Evolutionary conservation across 106 monocot species (phyloP).

Genomic region (Acanthochlamys bracteata): DNA sequence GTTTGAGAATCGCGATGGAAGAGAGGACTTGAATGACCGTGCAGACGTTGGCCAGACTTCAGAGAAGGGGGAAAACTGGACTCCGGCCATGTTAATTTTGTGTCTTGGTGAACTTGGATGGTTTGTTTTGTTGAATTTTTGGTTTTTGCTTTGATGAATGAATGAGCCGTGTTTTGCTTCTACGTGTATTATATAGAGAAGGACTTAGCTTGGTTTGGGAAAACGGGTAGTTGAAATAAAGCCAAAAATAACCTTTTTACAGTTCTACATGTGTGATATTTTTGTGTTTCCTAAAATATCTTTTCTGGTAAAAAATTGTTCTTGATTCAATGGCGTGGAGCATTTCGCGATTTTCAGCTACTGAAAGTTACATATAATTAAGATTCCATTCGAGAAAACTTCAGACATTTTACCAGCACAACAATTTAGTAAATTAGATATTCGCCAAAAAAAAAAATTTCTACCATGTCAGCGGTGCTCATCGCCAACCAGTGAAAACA

Average conservation of each 20-base stretch:
- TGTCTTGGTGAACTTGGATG: no score
- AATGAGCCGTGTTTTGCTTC: no score
- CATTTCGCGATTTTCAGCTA: no score
- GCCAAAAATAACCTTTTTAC: no score
- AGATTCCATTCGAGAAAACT: no score
- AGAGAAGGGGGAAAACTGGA: neutral
- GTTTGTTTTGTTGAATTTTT: no score
- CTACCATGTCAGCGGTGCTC: neutral
- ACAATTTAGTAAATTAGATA: neutral
- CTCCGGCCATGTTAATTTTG: conserved; percentile 6
- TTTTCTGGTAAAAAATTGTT: no score
- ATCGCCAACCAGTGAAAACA: conserved; percentile 1
- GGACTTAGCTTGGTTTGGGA: neutral
- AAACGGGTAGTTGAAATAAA: neutral
- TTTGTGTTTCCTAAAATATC: no score
- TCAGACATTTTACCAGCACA: neutral
- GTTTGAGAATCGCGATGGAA: neutral
- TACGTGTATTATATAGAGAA: conserved; percentile 3
- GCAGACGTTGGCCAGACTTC: neutral
- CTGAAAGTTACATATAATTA: no score
- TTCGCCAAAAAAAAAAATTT: neutral
- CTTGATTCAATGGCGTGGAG: no score
- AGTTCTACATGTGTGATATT: no score
- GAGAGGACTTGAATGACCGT: neutral
- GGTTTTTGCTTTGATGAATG: no score